These are phyloP conservation scores for Fusarium udum DNA, from an alignment of 2,329 filamentous ascomycete species.

Conservation along the genomic window DNA sequence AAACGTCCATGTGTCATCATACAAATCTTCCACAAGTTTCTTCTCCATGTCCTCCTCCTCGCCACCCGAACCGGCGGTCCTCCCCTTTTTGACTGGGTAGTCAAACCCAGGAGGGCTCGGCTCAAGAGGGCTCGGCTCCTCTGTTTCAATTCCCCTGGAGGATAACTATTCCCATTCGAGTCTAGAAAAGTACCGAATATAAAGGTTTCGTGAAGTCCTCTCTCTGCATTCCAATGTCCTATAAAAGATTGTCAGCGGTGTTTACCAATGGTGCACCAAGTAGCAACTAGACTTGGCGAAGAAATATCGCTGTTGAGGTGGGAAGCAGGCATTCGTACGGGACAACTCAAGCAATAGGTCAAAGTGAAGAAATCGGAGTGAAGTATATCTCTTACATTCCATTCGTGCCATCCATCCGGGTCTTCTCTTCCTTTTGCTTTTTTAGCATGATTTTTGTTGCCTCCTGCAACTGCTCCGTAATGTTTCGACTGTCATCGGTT, in stretches of 20 bases:
- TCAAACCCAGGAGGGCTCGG: not conserved
- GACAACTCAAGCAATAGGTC: not conserved
- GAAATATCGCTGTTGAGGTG: not conserved
- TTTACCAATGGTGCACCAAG: not conserved
- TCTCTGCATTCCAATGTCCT: not conserved
- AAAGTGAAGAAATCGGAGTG: not conserved
- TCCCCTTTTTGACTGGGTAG: not conserved
- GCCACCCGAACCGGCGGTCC: not conserved
- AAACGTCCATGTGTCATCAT: not conserved
- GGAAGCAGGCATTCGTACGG: not conserved
- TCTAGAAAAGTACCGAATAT: not conserved
- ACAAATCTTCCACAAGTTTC: not conserved
- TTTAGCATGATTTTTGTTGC: not conserved
- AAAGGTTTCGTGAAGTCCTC: not conserved
- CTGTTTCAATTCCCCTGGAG: too few relatives aligned
- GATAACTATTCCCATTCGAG: not conserved
- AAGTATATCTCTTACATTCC: not conserved
- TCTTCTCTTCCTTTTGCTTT: not conserved
- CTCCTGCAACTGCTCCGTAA: too few relatives aligned
- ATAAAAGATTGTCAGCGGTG: not conserved
- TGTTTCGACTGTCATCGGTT: not conserved
- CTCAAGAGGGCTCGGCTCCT: too few relatives aligned
- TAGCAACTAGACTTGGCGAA: not conserved
- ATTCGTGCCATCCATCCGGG: fast-evolving
- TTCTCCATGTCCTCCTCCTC: not conserved